phyloP scores from a whole-genome alignment of 2,329 filamentous ascomycete genomes.

The Massarina eburnea region DNA sequence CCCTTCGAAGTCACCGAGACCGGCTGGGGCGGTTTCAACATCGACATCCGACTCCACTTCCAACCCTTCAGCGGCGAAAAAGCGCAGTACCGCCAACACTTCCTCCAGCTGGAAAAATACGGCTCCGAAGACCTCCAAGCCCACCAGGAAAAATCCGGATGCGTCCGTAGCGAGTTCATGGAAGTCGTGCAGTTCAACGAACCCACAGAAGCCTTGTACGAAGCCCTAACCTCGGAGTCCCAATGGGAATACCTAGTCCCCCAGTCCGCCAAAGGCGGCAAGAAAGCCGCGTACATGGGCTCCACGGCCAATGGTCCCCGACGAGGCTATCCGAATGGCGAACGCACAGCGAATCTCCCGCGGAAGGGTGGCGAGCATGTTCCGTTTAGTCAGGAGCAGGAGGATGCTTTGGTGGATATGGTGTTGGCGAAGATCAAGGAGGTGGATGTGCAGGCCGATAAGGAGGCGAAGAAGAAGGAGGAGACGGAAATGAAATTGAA shows the following conservation, averaged over 20 bases:
- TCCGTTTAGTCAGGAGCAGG: slow-evolving; percentile 40
- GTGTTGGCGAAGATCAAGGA: slow-evolving; percentile 34
- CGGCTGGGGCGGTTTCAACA: slow-evolving; percentile 97
- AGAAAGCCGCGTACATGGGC: slow-evolving; percentile 30
- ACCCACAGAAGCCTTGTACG: slow-evolving; percentile 89
- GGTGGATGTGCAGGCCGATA: slow-evolving; percentile 36
- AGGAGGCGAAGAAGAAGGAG: slow-evolving; percentile 33
- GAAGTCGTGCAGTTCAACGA: slow-evolving; percentile 98
- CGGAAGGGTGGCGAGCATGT: slow-evolving; percentile 37
- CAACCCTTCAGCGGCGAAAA: slow-evolving; percentile 86
- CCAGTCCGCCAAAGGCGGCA: slow-evolving; percentile 44
- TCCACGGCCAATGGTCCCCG: slow-evolving; percentile 36
- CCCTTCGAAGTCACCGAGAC: slow-evolving; percentile 88
- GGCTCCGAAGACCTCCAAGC: slow-evolving; percentile 68
- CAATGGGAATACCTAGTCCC: slow-evolving; percentile 53
- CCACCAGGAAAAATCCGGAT: slow-evolving; percentile 54
- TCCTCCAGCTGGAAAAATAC: slow-evolving; percentile 87
- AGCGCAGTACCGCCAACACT: slow-evolving; percentile 92
- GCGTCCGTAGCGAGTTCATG: slow-evolving; percentile 78
- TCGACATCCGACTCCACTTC: slow-evolving; percentile 94
- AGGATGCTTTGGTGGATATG: slow-evolving; percentile 32
- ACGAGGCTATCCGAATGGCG: slow-evolving; percentile 39
- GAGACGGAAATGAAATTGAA: slow-evolving; percentile 36
- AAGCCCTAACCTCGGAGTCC: slow-evolving; percentile 75
- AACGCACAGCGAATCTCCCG: slow-evolving; percentile 39